phyloP scores from a whole-genome alignment of 805 yeast genomes.

The Starmerella vitae region DNA sequence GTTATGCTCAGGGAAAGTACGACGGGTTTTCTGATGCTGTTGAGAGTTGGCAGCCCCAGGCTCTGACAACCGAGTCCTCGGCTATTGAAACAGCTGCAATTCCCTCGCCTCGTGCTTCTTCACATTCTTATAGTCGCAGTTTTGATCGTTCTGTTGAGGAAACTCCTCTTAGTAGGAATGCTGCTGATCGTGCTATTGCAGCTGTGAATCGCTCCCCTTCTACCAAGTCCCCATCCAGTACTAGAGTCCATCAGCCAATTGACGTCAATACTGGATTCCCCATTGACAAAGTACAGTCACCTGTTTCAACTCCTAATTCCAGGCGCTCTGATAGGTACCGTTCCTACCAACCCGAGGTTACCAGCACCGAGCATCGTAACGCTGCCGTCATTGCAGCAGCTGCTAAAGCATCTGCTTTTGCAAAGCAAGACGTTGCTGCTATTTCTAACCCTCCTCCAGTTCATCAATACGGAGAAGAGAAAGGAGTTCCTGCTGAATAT shows the following conservation, averaged over 20 bases:
- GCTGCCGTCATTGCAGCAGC: slow-evolving; percentile 19
- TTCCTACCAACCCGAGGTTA: background rate
- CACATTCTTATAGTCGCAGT: background rate
- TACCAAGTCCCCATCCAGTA: background rate
- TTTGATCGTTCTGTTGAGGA: background rate
- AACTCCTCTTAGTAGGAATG: background rate
- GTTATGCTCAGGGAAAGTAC: too few relatives aligned
- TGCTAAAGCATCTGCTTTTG: slow-evolving; percentile 15
- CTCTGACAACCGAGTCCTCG: background rate
- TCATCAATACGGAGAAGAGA: background rate
- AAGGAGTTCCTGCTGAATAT: slow-evolving; percentile 4
- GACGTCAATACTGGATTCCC: slow-evolving; percentile 18
- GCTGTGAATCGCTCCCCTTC: background rate
- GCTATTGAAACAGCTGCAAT: background rate
- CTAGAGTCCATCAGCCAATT: slow-evolving; percentile 11
- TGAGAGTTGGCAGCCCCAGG: background rate
- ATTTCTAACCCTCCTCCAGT: slow-evolving; percentile 6
- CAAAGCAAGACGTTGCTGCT: slow-evolving; percentile 18
- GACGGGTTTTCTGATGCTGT: too few relatives aligned
- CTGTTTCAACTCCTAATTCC: background rate
- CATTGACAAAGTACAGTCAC: slow-evolving; percentile 2
- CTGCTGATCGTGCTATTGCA: background rate
- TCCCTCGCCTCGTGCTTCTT: background rate
- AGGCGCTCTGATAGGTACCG: slow-evolving; percentile 1
- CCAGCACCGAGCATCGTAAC: slow-evolving; percentile 10